phyloP scores from a whole-genome alignment of 305 asterid genomes.

The Plantago rigida region DNA sequence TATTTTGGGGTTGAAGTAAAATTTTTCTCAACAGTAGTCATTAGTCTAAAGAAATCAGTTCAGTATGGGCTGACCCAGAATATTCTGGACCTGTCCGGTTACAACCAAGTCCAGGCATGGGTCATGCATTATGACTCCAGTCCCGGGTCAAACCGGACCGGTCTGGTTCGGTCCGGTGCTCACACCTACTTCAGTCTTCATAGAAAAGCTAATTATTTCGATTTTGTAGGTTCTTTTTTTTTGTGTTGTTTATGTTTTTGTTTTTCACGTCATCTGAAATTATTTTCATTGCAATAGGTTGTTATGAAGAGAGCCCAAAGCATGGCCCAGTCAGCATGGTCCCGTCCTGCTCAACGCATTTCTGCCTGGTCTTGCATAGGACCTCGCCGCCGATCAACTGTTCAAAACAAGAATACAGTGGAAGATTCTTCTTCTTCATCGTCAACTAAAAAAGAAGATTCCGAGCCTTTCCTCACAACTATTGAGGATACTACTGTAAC shows the following conservation, averaged over 20 bases:
- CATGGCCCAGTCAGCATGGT: conserved; percentile 96
- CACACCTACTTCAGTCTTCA: too few relatives aligned
- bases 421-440: conserved; percentile 40
- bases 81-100: too few relatives aligned
- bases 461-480: conserved; percentile 42
- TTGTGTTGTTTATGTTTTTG: neutral
- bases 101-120: too few relatives aligned
- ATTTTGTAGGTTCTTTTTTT: neutral
- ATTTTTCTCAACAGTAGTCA: too few relatives aligned
- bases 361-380: conserved; percentile 93
- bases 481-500: conserved; percentile 35
- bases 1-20: too few relatives aligned
- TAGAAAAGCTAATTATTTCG: neutral
- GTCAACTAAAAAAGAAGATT: conserved; percentile 31
- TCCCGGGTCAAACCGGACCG: too few relatives aligned
- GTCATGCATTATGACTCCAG: too few relatives aligned
- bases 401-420: conserved; percentile 21
- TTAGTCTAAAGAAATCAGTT: too few relatives aligned
- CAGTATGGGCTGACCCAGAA: too few relatives aligned
- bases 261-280: neutral
- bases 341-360: conserved; percentile 53
- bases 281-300: conserved; percentile 39
- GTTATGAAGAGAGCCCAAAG: conserved; percentile 96
- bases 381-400: conserved; percentile 58
- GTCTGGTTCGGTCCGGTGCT: too few relatives aligned